These are phyloP conservation scores for Antitrichia curtipendula DNA, from an alignment of 225 moss, liverwort and hornwort species.

Conservation along the genomic window DNA sequence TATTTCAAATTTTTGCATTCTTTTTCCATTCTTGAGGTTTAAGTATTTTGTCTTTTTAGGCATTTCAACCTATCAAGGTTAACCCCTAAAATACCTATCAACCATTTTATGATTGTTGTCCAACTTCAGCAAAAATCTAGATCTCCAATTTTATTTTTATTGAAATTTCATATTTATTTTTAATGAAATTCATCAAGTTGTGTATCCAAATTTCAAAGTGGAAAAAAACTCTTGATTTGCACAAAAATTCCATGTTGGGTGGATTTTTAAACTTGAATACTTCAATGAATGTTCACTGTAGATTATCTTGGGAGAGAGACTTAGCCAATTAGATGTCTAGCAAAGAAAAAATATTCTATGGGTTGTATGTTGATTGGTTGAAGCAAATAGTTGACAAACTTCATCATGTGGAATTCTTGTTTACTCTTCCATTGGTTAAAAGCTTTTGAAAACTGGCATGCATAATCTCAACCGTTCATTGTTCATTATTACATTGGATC, in stretches of 20 bases:
- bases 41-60: fast-evolving
- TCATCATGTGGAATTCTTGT: fast-evolving
- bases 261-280: neutral
- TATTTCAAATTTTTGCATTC: neutral
- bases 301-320: neutral
- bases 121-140: fast-evolving
- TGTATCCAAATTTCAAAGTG: fast-evolving
- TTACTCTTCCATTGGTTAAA: neutral
- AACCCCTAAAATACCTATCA: neutral
- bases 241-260: neutral
- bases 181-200: neutral
- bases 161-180: neutral
- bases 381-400: neutral
- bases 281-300: fast-evolving
- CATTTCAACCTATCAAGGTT: fast-evolving
- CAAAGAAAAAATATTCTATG: neutral
- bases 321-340: neutral
- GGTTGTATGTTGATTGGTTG: neutral
- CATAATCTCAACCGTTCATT: neutral
- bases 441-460: neutral
- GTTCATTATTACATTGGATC: neutral
- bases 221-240: neutral
- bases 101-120: fast-evolving
- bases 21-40: neutral
- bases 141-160: neutral